These are phyloP conservation scores for Podosphaera aphanis DNA, from an alignment of 2,329 filamentous ascomycete species.

Conservation along the genomic window DNA sequence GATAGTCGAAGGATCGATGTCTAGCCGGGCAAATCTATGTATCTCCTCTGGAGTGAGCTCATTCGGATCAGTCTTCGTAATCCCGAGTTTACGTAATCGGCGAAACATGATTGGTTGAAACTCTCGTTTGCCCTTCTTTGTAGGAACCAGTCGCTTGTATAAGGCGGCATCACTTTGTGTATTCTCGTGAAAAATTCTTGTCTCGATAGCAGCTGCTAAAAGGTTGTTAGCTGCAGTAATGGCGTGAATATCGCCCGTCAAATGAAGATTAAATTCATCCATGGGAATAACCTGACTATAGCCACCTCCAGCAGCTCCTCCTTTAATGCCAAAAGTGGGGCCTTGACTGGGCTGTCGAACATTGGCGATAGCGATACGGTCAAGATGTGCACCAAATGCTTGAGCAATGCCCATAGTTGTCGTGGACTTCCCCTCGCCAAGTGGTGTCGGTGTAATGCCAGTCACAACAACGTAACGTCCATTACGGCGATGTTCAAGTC, in stretches of 20 bases:
- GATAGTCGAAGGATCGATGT: constrained; percentile 91
- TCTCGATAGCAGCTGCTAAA: constrained; percentile 86
- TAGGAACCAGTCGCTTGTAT: constrained; percentile 68
- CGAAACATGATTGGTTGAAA: constrained; percentile 85
- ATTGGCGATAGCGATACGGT: constrained; percentile 79
- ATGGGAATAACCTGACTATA: constrained; percentile 99
- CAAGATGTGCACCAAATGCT: constrained; percentile 71
- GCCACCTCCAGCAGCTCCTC: constrained; percentile 83
- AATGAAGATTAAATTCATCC: constrained; percentile 97
- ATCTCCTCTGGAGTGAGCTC: constrained; percentile 82
- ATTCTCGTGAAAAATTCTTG: constrained; percentile 92
- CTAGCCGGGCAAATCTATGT: constrained; percentile 65
- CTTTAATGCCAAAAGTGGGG: constrained; percentile 97
- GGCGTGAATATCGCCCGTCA: constrained; percentile 94
- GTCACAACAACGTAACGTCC: constrained; percentile 83
- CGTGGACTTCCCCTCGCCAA: constrained; percentile 95
- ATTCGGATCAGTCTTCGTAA: constrained; percentile 81
- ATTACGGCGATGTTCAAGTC: constrained; percentile 66
- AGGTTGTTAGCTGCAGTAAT: constrained; percentile 95
- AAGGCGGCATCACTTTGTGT: constrained; percentile 79
- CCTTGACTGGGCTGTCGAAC: constrained; percentile 93
- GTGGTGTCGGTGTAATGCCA: constrained; percentile 85
- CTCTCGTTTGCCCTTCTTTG: constrained; percentile 68
- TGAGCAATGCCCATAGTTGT: constrained; percentile 92
- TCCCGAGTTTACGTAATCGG: constrained; percentile 82